Evolutionary conservation across 2,329 filamentous ascomycete species (phyloP), one percentile per base, ranked within the genome.

Genomic region (Microascus cirrosus): DNA sequence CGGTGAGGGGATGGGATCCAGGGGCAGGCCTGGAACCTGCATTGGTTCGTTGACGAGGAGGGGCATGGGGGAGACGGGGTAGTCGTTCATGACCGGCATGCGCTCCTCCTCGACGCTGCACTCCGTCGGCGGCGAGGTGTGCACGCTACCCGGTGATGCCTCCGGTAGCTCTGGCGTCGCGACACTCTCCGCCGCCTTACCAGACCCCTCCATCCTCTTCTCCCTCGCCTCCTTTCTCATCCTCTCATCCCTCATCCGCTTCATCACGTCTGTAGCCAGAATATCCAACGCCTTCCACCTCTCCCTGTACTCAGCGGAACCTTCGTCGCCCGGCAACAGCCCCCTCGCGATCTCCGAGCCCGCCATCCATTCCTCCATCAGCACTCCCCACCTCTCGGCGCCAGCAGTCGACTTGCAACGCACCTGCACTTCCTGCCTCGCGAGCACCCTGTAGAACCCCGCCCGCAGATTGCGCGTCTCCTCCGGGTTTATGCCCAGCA

Each of bases 191-290:
- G 5, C n/a, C 45, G n/a, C 45, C 11, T 6, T n/a, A 4, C 8
- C 42, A 4, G n/a, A 32, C 59, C 56, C 35, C 45, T 25, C 32
- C 42, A 28, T 42, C 32, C 39, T 56, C 56, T 50, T 53, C 51
- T 62, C 60, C 55, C 57, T 65, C 57, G 63, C 72, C 64, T 83
- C 74, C 58, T 77, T 76, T 62, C 81, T 82, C 1, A 75, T 75
- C 60, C 82, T 80, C 62, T 89, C 85, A 64, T 90, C 86, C 39
- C 86, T 81, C 57, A 87, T 77, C 54, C 89, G 79, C 71, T 92
- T 92, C 79, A 89, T 85, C 20, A 90, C 86, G 69, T 93, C 89
- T 56, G 84, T 79, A 56, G 86, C 87, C 3, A 94, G 72, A 0
- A 87, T 76, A 61, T 92, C 86, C 53, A 92, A 69, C 1, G 86